Percentiles rank a stretch among this genome's conserved stretches.
phyloP scores from a whole-genome alignment of 441 rosid genomes.

The Kokia cookei region DNA sequence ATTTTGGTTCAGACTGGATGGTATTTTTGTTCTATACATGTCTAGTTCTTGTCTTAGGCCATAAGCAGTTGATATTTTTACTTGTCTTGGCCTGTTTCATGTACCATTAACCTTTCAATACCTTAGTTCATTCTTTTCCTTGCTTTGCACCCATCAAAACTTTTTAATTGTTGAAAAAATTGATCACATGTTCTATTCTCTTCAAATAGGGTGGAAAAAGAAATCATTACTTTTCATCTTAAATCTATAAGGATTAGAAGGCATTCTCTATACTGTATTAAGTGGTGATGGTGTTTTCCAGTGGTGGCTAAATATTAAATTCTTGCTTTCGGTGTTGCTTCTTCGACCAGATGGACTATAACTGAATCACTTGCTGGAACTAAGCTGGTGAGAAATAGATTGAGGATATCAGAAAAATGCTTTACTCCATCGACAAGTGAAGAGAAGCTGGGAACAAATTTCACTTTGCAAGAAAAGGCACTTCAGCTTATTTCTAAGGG shows the following conservation, averaged over 20 bases:
- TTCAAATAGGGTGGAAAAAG: background rate
- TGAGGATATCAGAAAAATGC: conserved; percentile 35
- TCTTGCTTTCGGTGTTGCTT: conserved; percentile 6
- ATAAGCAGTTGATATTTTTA: background rate
- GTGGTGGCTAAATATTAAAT: background rate
- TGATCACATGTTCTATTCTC: background rate
- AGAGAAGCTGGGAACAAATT: conserved; percentile 32
- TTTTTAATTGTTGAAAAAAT: background rate
- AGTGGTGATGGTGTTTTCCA: background rate
- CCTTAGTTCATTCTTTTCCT: background rate
- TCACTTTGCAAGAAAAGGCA: conserved; percentile 45
- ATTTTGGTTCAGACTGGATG: conserved; percentile 9
- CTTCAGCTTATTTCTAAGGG: conserved; percentile 46
- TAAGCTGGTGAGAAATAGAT: conserved; percentile 26
- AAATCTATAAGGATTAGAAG: background rate
- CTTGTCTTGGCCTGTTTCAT: background rate
- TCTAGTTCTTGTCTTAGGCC: background rate
- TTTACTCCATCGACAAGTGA: conserved; percentile 29
- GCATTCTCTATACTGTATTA: background rate
- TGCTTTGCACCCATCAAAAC: background rate
- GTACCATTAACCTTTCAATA: background rate
- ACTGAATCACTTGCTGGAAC: conserved; percentile 38
- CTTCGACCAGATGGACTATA: conserved; percentile 48
- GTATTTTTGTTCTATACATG: background rate
- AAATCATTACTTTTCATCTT: background rate